Evolutionary conservation across 768 basidiomycete genomes (phyloP).

Genomic region (Termitomyces sp.): DNA sequence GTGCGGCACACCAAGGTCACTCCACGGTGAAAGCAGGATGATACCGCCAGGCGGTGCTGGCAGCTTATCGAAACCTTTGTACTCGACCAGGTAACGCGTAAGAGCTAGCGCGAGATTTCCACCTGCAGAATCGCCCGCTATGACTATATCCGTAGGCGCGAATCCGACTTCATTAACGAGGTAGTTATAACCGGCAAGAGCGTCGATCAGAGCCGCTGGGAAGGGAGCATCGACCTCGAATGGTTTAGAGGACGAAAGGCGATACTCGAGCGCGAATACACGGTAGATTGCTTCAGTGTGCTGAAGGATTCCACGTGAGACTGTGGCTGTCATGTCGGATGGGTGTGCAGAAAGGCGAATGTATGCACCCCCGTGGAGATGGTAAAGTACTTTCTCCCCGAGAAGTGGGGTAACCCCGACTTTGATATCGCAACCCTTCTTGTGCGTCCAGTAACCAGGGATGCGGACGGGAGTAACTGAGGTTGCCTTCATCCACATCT

Average conservation of each 20-base stretch:
- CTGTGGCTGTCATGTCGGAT: constrained; percentile 39
- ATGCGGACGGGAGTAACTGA: constrained; percentile 39
- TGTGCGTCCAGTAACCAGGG: constrained; percentile 58
- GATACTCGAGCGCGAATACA: constrained; percentile 68
- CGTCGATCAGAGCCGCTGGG: constrained; percentile 74
- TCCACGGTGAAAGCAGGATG: constrained; percentile 55
- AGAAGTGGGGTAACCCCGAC: constrained; percentile 36
- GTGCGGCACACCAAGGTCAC: constrained; percentile 44
- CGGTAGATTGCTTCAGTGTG: constrained; percentile 42
- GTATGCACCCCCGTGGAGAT: constrained; percentile 66
- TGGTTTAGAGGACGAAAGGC: constrained; percentile 49
- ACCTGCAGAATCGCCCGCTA: constrained; percentile 77
- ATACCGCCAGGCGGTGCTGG: constrained; percentile 46
- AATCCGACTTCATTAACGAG: constrained; percentile 59
- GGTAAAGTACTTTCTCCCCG: constrained; percentile 57
- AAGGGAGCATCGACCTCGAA: constrained; percentile 52
- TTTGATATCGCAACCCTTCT: constrained; percentile 31
- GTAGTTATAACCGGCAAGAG: constrained; percentile 70
- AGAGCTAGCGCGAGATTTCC: constrained; percentile 69
- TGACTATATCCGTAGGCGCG: constrained; percentile 54
- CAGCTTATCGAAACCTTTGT: constrained; percentile 32
- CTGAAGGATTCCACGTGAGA: constrained; percentile 46
- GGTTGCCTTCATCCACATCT: constrained; percentile 36
- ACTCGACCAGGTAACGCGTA: constrained; percentile 47
- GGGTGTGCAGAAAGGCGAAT: constrained; percentile 55